Base-by-base conservation (phyloP, 805 yeast species). In the Starmera quercuum region DNA sequence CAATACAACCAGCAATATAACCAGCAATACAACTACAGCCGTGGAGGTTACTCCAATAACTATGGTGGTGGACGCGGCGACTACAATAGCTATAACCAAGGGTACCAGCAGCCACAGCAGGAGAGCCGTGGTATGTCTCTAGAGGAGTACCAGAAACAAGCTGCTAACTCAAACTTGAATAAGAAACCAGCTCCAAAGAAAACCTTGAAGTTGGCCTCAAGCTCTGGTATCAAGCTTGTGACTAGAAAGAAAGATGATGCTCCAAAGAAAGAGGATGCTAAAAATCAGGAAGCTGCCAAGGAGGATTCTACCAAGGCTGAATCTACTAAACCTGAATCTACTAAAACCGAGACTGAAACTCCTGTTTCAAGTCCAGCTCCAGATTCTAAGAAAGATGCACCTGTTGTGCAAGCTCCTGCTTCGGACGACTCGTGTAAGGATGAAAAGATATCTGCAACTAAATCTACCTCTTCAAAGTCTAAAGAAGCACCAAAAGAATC, bases 81-180 rank as follows among this genome's bases (percentile, higher is more conserved):
- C 38, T n/a, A n/a, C n/a, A 47, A 40, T 45, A 43, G 29, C 34
- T 42, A 28, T 40, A 27, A 34, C 34, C 31, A 25, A 34, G 33
- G 30, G 21, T 38, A 37, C 20, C 42, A 44, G 32, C 50, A 46
- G 34, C 49, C 43, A 36, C 46, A 37, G 20, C 56, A 47, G 37
- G 57, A 56, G 39, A 56, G 50, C 38, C 66, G 65, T 48, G 79
- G 78, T 40, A 77, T 84, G 85, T 72, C 88, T 26, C 68, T 85
- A 48, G 94, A 86, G 34, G 95, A 84, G 45, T 85, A 76, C 63
- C 80, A 83, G 54, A 79, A 79, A 54, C 83, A 78, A 44, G 35
- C 37, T 27, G 39, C 62, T 49, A 38, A 61, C 60, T 48, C 56
- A 23, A 49, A 62, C 30, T 56, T 63, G 46, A 66, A 45, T 38